phyloP scores from a whole-genome alignment of 352 stramenopile genomes.

The Aphanomyces cochlioides region DNA sequence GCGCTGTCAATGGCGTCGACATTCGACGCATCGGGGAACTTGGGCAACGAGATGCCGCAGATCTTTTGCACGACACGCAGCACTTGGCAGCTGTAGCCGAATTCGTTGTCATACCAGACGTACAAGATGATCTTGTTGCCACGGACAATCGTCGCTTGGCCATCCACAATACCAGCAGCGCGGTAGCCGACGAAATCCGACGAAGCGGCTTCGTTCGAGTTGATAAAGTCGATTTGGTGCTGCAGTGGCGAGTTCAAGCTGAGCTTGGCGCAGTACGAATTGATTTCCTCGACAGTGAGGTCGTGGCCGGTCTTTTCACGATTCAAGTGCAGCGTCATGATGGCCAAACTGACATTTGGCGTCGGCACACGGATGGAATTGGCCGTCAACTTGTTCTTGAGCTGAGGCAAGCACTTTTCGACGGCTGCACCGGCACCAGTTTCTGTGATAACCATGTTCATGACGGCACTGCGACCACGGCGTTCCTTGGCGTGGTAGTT shows the following conservation, averaged over 20 bases:
- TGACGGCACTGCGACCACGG: constrained; percentile 73
- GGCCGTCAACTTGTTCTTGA: constrained; percentile 97
- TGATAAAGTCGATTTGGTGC: constrained; percentile 86
- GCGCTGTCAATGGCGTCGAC: constrained; percentile 63
- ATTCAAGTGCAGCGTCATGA: constrained; percentile 92
- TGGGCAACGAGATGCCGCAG: constrained; percentile 67
- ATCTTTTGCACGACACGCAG: constrained; percentile 76
- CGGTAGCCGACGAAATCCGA: constrained; percentile 82
- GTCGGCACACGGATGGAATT: constrained; percentile 98
- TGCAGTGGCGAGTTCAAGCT: constrained; percentile 80
- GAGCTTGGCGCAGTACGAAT: constrained; percentile 71
- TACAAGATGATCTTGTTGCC: constrained; percentile 84
- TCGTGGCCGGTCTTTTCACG: constrained; percentile 56
- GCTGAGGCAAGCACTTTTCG: constrained; percentile 87
- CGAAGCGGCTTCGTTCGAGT: constrained; percentile 76
- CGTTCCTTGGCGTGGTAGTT: constrained; percentile 88
- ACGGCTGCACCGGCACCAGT: constrained; percentile 77
- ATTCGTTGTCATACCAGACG: constrained; percentile 91
- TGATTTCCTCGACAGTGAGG: constrained; percentile 67
- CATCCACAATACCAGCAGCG: constrained; percentile 69
- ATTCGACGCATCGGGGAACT: constrained; percentile 65
- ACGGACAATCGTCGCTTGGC: constrained; percentile 80
- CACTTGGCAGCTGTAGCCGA: constrained; percentile 85
- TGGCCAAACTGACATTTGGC: constrained; percentile 97
- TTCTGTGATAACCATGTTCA: constrained; percentile 90